These are phyloP conservation scores for Trichosanthes truncata DNA, from an alignment of 306 rosid genomes.

Conservation along the genomic window DNA sequence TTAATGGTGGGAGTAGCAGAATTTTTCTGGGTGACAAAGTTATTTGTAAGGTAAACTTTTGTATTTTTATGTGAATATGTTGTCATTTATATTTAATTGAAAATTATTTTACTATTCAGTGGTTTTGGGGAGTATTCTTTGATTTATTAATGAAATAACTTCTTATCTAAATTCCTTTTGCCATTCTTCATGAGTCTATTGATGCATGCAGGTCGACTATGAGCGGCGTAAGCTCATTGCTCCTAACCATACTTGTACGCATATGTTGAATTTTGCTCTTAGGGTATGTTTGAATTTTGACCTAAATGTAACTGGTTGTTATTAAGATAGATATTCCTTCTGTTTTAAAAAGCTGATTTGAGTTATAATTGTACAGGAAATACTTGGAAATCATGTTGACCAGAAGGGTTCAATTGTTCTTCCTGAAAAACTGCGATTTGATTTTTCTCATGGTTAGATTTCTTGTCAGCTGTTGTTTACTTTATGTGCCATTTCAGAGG, in stretches of 20 bases:
- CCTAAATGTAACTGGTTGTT: background rate
- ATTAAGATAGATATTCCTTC: background rate
- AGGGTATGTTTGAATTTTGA: conserved; percentile 39
- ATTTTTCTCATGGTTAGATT: conserved; percentile 86
- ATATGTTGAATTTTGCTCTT: conserved; percentile 96
- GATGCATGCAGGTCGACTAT: conserved; percentile 66
- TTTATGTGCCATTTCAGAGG: background rate
- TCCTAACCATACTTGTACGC: conserved; percentile 98
- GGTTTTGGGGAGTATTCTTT: background rate
- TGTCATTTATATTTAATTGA: background rate
- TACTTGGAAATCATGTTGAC: conserved; percentile 83
- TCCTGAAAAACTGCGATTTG: conserved; percentile 93
- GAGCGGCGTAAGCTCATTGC: conserved; percentile 72
- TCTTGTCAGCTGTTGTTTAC: background rate
- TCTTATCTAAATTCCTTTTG: background rate
- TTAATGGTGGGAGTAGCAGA: conserved; percentile 34
- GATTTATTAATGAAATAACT: background rate
- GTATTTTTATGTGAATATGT: background rate
- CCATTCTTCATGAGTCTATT: background rate
- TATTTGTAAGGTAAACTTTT: conserved; percentile 54
- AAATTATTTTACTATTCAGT: background rate
- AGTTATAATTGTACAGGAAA: conserved; percentile 47
- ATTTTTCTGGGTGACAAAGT: conserved; percentile 71
- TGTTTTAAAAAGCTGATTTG: background rate
- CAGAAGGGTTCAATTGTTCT: conserved; percentile 97